Evolutionary conservation across 1,284 basidiomycete genomes (phyloP).

Genomic region (Apiotrichum mycotoxinovorans): DNA sequence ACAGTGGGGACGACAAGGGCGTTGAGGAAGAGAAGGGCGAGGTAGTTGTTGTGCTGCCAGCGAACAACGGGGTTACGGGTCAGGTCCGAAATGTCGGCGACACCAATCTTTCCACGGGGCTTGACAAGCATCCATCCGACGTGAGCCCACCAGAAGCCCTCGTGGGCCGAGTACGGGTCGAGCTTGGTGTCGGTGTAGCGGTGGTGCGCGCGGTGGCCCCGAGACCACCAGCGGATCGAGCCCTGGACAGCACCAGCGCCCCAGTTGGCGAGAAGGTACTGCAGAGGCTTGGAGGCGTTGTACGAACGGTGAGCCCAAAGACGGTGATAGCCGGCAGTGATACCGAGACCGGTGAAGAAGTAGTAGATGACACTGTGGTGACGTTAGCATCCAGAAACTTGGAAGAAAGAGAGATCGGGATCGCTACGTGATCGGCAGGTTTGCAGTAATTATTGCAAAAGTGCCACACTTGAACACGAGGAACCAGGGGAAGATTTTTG

Average conservation of each 20-base stretch:
- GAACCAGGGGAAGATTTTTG: background rate
- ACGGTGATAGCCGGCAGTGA: slow-evolving; percentile 75
- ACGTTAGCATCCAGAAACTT: slow-evolving; percentile 4
- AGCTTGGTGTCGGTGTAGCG: slow-evolving; percentile 93
- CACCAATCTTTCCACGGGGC: slow-evolving; percentile 79
- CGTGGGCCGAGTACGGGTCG: slow-evolving; percentile 87
- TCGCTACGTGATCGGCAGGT: no score
- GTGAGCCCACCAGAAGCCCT: slow-evolving; percentile 70
- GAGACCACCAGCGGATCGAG: slow-evolving; percentile 92
- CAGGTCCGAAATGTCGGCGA: slow-evolving; percentile 82
- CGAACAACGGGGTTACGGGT: slow-evolving; percentile 69
- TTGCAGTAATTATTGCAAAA: background rate
- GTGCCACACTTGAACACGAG: background rate
- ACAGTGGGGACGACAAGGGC: slow-evolving; percentile 70
- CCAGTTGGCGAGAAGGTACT: slow-evolving; percentile 71
- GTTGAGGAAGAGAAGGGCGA: slow-evolving; percentile 67
- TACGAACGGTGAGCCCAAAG: slow-evolving; percentile 89
- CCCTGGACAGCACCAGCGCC: slow-evolving; percentile 86
- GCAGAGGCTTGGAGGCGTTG: slow-evolving; percentile 75
- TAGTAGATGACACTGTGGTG: slow-evolving; percentile 63
- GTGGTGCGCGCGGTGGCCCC: slow-evolving; percentile 89
- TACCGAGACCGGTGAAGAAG: slow-evolving; percentile 75
- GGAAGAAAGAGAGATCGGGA: background rate
- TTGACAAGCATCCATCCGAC: slow-evolving; percentile 92
- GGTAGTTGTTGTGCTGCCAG: slow-evolving; percentile 81